Evolutionary conservation across 148 eudicot species (phyloP).

Genomic region (Cornus florida): DNA sequence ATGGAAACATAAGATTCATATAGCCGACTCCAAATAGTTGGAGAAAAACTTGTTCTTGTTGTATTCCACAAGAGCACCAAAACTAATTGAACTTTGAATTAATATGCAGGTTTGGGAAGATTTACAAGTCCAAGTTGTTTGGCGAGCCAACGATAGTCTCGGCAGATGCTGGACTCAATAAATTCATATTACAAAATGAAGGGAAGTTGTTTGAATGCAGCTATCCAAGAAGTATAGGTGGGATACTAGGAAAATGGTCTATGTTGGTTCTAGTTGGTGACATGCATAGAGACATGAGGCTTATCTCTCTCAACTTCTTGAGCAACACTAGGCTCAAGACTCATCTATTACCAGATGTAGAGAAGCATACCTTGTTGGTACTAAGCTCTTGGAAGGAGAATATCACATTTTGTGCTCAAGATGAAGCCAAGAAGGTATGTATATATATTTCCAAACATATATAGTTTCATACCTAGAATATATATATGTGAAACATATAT

Average conservation of each 20-base stretch:
- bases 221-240: slow-evolving; percentile 94
- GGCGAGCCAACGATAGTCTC: slow-evolving; percentile 94
- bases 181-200: slow-evolving; percentile 84
- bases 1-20: too few relatives aligned
- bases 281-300: slow-evolving; percentile 94
- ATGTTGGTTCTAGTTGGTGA: slow-evolving; percentile 94
- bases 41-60: too few relatives aligned
- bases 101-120: slow-evolving; percentile 79
- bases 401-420: slow-evolving; percentile 74
- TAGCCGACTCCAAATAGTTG: too few relatives aligned
- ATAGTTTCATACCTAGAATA: too few relatives aligned
- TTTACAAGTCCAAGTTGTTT: slow-evolving; percentile 88
- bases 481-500: slow-evolving; percentile 23
- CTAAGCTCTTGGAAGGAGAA: slow-evolving; percentile 65
- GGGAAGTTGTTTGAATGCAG: slow-evolving; percentile 89
- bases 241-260: slow-evolving; percentile 98
- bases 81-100: neutral
- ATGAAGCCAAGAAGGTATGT: slow-evolving; percentile 89
- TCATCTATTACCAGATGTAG: slow-evolving; percentile 76
- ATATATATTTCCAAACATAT: neutral
- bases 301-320: slow-evolving; percentile 81
- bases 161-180: slow-evolving; percentile 78
- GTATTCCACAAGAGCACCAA: too few relatives aligned
- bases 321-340: slow-evolving; percentile 79
- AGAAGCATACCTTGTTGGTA: slow-evolving; percentile 68